Percentiles rank a stretch among this genome's conserved stretches.
These are phyloP conservation scores for Nevesoporus exiguus DNA, from an alignment of 768 basidiomycete species.

Conservation along the genomic window DNA sequence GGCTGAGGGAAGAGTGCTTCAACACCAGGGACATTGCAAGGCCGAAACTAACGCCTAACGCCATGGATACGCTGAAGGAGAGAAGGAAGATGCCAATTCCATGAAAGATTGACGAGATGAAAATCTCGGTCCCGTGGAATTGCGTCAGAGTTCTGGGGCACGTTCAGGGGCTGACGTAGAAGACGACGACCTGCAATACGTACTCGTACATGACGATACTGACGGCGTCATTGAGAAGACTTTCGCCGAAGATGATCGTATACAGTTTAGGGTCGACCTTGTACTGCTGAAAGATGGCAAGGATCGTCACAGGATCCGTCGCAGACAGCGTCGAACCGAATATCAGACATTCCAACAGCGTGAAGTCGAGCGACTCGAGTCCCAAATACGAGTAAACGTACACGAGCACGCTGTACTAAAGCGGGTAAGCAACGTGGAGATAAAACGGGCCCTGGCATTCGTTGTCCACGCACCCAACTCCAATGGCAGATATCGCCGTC, in stretches of 20 bases:
- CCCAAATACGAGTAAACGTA: constrained; percentile 94
- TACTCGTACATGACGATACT: constrained; percentile 99
- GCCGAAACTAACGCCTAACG: constrained; percentile 88
- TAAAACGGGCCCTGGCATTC: neutral
- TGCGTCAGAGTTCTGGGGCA: constrained; percentile 75
- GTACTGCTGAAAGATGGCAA: constrained; percentile 97
- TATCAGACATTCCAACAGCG: constrained; percentile 88
- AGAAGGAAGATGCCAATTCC: constrained; percentile 97
- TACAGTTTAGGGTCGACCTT: constrained; percentile 99
- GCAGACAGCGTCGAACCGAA: constrained; percentile 97
- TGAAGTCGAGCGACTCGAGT: constrained; percentile 82
- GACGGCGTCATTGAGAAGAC: constrained; percentile 95
- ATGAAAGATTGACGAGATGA: constrained; percentile 85
- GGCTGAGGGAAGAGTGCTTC: constrained; percentile 86
- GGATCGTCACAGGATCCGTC: constrained; percentile 96
- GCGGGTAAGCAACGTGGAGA: constrained; percentile 39
- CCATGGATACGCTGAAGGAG: constrained; percentile 93
- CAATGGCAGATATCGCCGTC: constrained; percentile 94
- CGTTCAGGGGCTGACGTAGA: neutral
- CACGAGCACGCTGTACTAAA: constrained; percentile 75
- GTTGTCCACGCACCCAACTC: constrained; percentile 72
- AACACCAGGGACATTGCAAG: constrained; percentile 87
- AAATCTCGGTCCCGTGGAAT: constrained; percentile 88
- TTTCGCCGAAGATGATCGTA: constrained; percentile 96
- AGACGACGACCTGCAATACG: constrained; percentile 36